phyloP scores from a whole-genome alignment of 176 grass and related monocot genomes.

The Ensete ventricosum region DNA sequence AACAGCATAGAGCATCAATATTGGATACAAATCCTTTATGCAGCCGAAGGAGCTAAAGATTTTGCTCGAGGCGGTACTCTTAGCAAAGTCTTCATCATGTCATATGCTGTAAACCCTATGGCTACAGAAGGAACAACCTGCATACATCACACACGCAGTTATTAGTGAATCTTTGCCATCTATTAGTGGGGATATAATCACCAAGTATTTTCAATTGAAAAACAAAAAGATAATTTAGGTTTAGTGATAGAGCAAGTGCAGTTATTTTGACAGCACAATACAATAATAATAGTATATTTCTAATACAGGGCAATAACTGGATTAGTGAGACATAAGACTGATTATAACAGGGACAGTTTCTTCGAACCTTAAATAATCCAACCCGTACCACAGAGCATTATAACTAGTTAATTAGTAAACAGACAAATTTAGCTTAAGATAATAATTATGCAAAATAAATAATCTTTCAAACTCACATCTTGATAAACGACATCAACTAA shows the following conservation, averaged over 20 bases:
- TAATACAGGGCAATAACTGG: no score
- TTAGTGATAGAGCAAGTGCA: neutral
- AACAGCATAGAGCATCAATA: neutral
- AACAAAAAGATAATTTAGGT: neutral
- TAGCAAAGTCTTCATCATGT: conserved; percentile 80
- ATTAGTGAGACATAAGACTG: no score
- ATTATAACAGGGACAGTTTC: no score
- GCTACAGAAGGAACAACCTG: conserved; percentile 95
- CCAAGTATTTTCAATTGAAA: neutral
- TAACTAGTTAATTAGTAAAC: no score
- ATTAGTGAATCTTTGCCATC: conserved; percentile 1
- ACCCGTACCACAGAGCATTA: no score
- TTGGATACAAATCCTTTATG: conserved; percentile 21
- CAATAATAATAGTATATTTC: neutral
- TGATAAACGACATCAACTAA: no score
- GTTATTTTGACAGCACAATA: neutral
- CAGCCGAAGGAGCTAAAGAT: conserved; percentile 25
- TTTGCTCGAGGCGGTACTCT: conserved; percentile 61
- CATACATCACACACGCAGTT: conserved; percentile 2
- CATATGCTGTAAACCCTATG: conserved; percentile 93
- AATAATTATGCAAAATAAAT: no score
- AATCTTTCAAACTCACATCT: no score
- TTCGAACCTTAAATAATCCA: no score
- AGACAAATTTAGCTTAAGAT: no score
- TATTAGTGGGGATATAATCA: neutral